Evolutionary conservation across 2,329 filamentous ascomycete genomes (phyloP), one percentile per base, ranked within the genome.

Genomic region (Neurospora sp.): DNA sequence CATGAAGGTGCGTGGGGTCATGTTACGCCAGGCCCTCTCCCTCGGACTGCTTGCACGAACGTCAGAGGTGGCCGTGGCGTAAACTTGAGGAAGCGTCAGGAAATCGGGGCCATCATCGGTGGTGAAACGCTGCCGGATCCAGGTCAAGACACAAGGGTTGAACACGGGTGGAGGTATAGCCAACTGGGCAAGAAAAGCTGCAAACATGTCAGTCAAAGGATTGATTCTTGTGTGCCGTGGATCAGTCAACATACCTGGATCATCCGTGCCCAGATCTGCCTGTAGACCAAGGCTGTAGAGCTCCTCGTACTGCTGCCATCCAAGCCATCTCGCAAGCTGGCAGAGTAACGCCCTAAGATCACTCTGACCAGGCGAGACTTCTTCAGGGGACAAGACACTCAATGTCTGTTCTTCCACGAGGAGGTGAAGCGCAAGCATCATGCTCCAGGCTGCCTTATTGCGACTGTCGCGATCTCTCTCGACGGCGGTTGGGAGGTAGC

Each of bases 361-460:
- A 10, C 80, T 78, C 36, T 82, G 80, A 0, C 84, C 81, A 0
- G 82, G 81, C 3, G 83, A 82, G 2, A 76, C 73, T 46, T 81
- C 80, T 68, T 85, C 83, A 0, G 83, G 80, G 0, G 80, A 79
- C 72, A 84, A 82, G 4, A 90, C 86, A 72, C 92, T 88, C 1
- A 99, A 85, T 77, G 97, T 98, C 72, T 91, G 86, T 78, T 99
- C 96, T 78, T 99, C 95, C 0, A 91, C 86, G n/a, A 97, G 82
- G 3, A 98, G 83, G 80, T 99, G 96, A 13, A 99, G 83, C 0
- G 88, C 91, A 73, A 96, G 83, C 43, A 95, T 86, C 68, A 91
- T 84, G 76, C 92, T 87, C 77, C 90, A 82, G 40, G 91, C 84
- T 69, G 89, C 81, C 76, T 84, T 89, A 70, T 86, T 84, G 62